Base-by-base conservation (phyloP, 2,329 filamentous ascomycete genomes). In the Reticulascus tulasneorum region DNA sequence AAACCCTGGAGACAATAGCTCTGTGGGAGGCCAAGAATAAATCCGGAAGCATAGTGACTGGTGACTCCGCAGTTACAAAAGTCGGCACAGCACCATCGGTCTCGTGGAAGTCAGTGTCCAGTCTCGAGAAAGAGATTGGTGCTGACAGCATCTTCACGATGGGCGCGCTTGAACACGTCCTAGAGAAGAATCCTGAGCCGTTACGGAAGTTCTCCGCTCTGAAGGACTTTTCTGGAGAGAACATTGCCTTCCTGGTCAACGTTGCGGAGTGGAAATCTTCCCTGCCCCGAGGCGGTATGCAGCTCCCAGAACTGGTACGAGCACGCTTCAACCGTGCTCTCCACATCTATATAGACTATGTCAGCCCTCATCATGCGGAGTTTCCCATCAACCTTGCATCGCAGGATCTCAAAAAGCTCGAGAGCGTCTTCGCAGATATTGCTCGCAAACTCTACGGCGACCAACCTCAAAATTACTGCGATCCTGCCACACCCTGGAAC, bases 131-230 rank as follows among this genome's bases (percentile, higher is more conserved):
- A 40, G 52, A 55, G 35, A 47, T 50, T 12, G 65, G 60, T 12
- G 40, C 58, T 19, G 51, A 52, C 41, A 54, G 53, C 20, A 49
- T 42, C 6, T 38, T 24, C 23, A 77, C 74, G 28, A 80, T 82
- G 72, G 64, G 67, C 26, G 76, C 79, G 0, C 67, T 85, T 3
- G 79, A 85, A 44, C 66, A 75, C 40, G 75, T 78, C 5, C 63
- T 86, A 1, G 62, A 70, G 35, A 65, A 69, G 32, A 80, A 82
- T 51, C 74, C 77, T 0, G 63, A 69, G 5, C 75, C 76, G 0
- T 66, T 86, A 0, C 75, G 81, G 37, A 59, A 77, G 34, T 86
- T 82, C 52, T 71, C 74, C 2, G 72, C 72, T 3, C 58, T 65
- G 0, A 66, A 67, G 37, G 74, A 78, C 42, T 76, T 78, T 48